phyloP scores from a whole-genome alignment of 73 alveolate species.

The Paramecium bursaria region DNA sequence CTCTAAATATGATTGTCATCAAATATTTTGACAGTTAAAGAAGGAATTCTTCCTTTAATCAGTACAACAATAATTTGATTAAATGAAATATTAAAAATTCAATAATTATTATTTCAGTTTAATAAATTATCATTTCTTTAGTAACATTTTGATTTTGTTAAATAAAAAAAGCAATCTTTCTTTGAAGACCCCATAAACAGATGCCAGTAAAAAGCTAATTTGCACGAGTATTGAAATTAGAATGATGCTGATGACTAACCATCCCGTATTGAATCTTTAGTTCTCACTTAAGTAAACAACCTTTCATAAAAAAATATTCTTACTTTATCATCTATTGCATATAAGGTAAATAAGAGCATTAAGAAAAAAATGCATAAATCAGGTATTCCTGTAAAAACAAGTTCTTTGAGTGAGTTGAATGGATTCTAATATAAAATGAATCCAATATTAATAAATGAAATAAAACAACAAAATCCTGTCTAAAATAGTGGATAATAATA shows the following conservation, averaged over 20 bases:
- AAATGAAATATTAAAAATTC: no score
- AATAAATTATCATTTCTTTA: no score
- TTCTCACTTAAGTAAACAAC: constrained; percentile 1
- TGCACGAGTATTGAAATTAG: not conserved
- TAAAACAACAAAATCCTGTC: constrained; percentile 17
- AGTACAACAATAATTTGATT: no score
- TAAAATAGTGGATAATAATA: constrained; percentile 46
- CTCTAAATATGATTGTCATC: no score
- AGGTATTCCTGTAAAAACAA: constrained; percentile 15
- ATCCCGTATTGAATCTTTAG: constrained; percentile 27
- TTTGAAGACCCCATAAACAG: no score
- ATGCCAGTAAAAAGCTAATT: not conserved
- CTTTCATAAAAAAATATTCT: not conserved
- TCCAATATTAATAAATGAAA: constrained; percentile 22
- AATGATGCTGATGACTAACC: constrained; percentile 25
- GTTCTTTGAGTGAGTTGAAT: not conserved
- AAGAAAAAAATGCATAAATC: constrained; percentile 43
- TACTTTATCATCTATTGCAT: constrained; percentile 49
- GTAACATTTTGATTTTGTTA: no score
- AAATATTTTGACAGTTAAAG: no score
- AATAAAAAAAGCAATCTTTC: no score
- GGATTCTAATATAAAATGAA: constrained; percentile 37
- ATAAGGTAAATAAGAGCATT: constrained; percentile 17
- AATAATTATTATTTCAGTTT: no score
- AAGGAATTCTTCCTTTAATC: no score